phyloP scores from a whole-genome alignment of 2,329 filamentous ascomycete species.

The Alternaria viburni region DNA sequence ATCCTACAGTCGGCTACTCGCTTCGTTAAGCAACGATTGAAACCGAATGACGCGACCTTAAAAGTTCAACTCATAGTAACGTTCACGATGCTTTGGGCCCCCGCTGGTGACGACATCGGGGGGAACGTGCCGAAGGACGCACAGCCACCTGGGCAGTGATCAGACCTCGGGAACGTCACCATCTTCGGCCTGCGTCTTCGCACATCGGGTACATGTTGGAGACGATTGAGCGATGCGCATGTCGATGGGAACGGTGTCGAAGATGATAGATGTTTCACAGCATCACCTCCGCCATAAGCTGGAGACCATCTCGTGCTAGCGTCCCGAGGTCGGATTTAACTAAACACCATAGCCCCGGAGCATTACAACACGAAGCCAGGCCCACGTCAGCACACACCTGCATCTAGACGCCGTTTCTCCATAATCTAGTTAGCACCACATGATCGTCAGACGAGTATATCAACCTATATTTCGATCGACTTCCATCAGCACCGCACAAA shows the following conservation, averaged over 20 bases:
- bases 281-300: not conserved
- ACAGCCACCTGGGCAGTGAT: not conserved
- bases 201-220: not conserved
- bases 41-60: not conserved
- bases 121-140: not conserved
- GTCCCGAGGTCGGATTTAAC: not conserved
- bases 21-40: not conserved
- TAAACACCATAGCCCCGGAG: not conserved
- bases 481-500: not conserved
- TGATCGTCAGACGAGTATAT: not conserved
- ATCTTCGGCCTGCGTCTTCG: not conserved
- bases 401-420: not conserved
- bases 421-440: not conserved
- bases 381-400: not conserved
- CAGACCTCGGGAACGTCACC: not conserved
- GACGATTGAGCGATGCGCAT: not conserved
- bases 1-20: fast-evolving
- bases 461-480: not conserved
- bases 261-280: not conserved
- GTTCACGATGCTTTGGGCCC: not conserved
- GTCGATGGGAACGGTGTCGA: not conserved
- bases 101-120: not conserved
- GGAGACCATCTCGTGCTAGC: not conserved
- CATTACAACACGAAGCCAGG: not conserved
- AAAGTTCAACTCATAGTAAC: not conserved